Percentiles rank a stretch among this genome's conserved stretches.
Evolutionary conservation across 495 filamentous ascomycete genomes (phyloP).

Genomic region (Penicillium canariense): DNA sequence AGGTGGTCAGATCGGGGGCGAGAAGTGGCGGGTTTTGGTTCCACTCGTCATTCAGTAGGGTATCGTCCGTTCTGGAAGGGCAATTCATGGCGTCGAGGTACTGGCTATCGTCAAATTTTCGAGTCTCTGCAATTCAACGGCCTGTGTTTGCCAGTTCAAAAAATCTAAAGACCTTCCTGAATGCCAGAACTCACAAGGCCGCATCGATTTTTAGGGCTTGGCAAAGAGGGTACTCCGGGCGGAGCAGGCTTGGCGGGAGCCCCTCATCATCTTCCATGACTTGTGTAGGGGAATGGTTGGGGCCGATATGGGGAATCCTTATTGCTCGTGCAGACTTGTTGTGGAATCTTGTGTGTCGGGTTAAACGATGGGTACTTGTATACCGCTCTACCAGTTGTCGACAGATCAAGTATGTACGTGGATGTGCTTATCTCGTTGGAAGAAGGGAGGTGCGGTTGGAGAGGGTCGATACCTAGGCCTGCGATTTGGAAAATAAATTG

Average conservation of each 20-base stretch:
- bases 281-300: background rate
- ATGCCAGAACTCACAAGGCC: background rate
- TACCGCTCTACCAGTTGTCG: no score
- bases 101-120: no score
- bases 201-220: constrained; percentile 2
- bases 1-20: constrained; percentile 53
- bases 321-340: no score
- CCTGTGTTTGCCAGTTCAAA: background rate
- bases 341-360: no score
- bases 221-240: background rate
- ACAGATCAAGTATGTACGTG: no score
- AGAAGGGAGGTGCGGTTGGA: no score
- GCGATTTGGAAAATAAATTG: no score
- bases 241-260: constrained; percentile 1
- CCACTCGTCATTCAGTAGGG: constrained; percentile 43
- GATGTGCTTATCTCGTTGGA: no score
- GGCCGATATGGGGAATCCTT: background rate
- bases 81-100: constrained; percentile 49
- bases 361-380: no score
- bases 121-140: background rate
- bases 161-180: no score
- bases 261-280: background rate
- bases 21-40: constrained; percentile 54
- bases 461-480: no score
- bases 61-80: constrained; percentile 55